Evolutionary conservation across 352 stramenopile species (phyloP).

Genomic region (Globisporangium echinulatum): DNA sequence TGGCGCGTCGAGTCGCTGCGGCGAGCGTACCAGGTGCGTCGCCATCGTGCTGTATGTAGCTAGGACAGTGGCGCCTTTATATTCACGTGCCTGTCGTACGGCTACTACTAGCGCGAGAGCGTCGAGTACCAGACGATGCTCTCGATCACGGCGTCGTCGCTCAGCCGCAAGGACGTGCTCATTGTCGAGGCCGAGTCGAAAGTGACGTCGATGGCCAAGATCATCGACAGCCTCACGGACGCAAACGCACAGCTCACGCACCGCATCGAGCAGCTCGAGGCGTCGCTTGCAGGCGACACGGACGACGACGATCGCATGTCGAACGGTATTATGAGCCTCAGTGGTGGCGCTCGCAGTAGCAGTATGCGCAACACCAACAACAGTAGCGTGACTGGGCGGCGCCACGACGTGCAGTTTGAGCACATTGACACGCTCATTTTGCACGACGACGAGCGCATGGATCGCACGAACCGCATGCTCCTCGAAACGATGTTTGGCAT

Average conservation of each 20-base stretch:
- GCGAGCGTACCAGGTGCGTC: conserved; percentile 48
- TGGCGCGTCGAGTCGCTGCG: conserved; percentile 69
- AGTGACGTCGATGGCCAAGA: conserved; percentile 61
- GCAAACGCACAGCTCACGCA: conserved; percentile 62
- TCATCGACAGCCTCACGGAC: conserved; percentile 75
- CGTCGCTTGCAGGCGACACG: conserved; percentile 17
- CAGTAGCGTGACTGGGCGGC: conserved; percentile 2
- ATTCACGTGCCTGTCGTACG: neutral
- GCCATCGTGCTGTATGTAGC: neutral
- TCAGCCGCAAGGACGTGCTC: conserved; percentile 71
- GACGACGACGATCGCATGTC: conserved; percentile 1
- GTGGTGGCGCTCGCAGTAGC: neutral
- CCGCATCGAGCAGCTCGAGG: conserved; percentile 61
- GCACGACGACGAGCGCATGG: conserved; percentile 41
- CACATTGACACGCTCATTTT: conserved; percentile 44
- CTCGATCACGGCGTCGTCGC: conserved; percentile 61
- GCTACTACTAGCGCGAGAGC: conserved; percentile 36
- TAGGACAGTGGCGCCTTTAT: neutral
- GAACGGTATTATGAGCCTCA: neutral
- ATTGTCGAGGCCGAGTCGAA: conserved; percentile 60
- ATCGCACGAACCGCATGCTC: conserved; percentile 69
- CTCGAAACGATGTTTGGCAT: conserved; percentile 80
- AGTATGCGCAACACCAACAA: neutral
- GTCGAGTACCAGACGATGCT: conserved; percentile 79
- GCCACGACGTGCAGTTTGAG: conserved; percentile 37